Evolutionary conservation across 306 rosid species (phyloP), one percentile per base, ranked within the genome.

Genomic region (Pueraria montana): DNA sequence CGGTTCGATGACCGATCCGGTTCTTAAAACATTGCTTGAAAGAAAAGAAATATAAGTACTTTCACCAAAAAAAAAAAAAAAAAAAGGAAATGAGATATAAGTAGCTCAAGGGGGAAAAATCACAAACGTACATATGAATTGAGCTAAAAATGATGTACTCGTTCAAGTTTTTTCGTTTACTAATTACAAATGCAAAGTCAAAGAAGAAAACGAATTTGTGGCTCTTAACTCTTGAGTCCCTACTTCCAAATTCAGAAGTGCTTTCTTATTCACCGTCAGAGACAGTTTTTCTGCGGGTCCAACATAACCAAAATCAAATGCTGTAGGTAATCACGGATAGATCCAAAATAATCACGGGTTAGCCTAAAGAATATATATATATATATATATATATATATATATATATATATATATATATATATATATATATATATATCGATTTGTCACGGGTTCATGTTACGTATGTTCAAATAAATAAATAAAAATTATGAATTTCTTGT

Each of bases 341-440:
- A 85, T 70, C 72, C 80, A 62, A 36, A 43, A 71, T 49, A 81
- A 76, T 85, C 88, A 86, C 88, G 88, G 88, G 77, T 76, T 85
- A 76, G 63, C 63, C 13, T 67, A 69, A 68, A 36, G 40, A 70
- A 68, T 30, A 13, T 26, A 36, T 36, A 6, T 6, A 1, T 40
- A n/a, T n/a, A n/a, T n/a, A n/a, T n/a, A n/a, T n/a, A n/a, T n/a
- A n/a, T n/a, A n/a, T n/a, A n/a, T n/a, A n/a, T n/a, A n/a, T n/a
- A n/a, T n/a, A n/a, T n/a, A n/a, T n/a, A n/a, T n/a, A n/a, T n/a
- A n/a, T n/a, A n/a, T n/a, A n/a, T n/a, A n/a, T n/a, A n/a, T n/a
- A n/a, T n/a, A n/a, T n/a, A n/a, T n/a, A 68, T 30, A 13, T 26
- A 36, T 36, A 6, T 6, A 1, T 40, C 38, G 26, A 30, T 30